These are phyloP conservation scores for Solanum appendiculatum DNA, from an alignment of 257 asterid genomes.

Conservation along the genomic window DNA sequence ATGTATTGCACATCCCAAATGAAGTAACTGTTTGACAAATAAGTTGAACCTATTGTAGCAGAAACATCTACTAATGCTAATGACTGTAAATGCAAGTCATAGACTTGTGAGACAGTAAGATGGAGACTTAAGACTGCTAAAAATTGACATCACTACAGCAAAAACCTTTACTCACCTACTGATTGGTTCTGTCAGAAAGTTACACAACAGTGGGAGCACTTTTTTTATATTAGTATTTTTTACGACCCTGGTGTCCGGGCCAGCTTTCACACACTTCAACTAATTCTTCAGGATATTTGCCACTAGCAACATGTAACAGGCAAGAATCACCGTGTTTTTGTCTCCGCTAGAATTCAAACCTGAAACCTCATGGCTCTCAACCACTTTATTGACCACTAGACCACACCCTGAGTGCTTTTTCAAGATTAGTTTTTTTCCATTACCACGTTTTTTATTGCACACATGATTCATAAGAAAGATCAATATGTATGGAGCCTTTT, in stretches of 20 bases:
- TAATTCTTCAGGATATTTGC: too few species aligned
- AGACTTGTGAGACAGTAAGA: neutral
- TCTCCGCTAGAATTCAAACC: neutral
- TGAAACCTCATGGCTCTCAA: neutral
- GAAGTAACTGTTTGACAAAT: neutral
- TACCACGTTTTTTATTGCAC: neutral
- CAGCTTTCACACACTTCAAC: neutral
- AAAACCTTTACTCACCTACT: constrained; percentile 17
- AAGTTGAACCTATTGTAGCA: constrained; percentile 4
- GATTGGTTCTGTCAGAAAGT: neutral
- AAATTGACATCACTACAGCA: neutral
- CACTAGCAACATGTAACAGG: neutral
- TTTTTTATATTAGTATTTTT: neutral
- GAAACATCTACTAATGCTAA: neutral
- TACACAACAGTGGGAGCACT: neutral
- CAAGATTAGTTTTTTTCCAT: neutral
- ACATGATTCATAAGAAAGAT: neutral
- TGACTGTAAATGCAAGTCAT: constrained; percentile 1
- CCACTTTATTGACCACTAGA: neutral
- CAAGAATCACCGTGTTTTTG: neutral
- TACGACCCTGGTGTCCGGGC: neutral
- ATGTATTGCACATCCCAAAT: neutral
- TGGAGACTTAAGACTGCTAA: neutral
- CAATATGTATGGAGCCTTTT: neutral
- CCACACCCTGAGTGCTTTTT: neutral